Percentiles rank a stretch among this genome's conserved stretches.
Conservation (phyloP, 805 yeast genomes). For the Kuraishia cidri region DNA sequence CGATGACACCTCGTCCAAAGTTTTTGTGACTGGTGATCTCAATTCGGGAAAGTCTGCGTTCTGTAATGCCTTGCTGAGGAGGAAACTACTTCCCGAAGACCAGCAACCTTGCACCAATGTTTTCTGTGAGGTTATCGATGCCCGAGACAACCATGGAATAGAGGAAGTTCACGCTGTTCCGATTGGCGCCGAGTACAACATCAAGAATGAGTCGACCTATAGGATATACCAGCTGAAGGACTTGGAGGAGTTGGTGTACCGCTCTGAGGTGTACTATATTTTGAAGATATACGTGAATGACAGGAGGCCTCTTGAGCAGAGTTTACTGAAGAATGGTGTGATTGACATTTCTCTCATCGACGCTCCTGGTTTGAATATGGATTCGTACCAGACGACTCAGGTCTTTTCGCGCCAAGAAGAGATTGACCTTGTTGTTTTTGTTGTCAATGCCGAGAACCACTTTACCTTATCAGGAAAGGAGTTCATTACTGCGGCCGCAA, state of each 20-base stretch:
- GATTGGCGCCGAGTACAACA: conserved; percentile 40
- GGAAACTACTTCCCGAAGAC: conserved; percentile 83
- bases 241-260: conserved; percentile 63
- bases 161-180: conserved; percentile 94
- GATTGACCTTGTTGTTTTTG: conserved; percentile 92
- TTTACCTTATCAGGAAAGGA: conserved; percentile 92
- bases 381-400: conserved; percentile 88
- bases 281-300: conserved; percentile 81
- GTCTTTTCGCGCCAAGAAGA: conserved; percentile 95
- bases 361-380: conserved; percentile 95
- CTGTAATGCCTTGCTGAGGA: conserved; percentile 79
- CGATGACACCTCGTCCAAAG: conserved; percentile 88
- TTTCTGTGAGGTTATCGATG: conserved; percentile 90
- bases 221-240: conserved; percentile 42
- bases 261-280: conserved; percentile 61
- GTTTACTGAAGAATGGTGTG: conserved; percentile 79
- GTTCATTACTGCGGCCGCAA: conserved; percentile 82
- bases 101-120: conserved; percentile 97
- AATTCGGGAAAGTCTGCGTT: conserved; percentile 96
- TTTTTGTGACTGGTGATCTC: conserved; percentile 92
- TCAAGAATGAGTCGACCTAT: conserved; percentile 58
- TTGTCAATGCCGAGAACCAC: conserved; percentile 93
- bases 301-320: conserved; percentile 52
- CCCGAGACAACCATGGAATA: conserved; percentile 57
- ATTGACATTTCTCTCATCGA: conserved; percentile 90